Conservation (phyloP, 2,329 filamentous ascomycete genomes). For the Verticillium longisporum region DNA sequence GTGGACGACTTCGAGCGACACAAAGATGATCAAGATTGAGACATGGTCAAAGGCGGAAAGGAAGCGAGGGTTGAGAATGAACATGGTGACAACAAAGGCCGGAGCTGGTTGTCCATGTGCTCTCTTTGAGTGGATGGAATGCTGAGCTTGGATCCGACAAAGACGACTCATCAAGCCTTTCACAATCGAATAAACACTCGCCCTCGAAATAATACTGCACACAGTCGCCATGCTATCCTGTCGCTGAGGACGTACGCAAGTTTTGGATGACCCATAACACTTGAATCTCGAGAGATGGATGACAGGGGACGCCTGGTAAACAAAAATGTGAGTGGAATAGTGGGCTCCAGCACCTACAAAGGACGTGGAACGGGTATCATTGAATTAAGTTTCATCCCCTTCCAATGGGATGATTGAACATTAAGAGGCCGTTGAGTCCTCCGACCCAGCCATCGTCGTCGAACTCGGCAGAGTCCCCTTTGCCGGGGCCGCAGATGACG, state of each 20-base stretch:
- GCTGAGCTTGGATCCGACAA: background rate
- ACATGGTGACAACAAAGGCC: background rate
- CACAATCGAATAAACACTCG: background rate
- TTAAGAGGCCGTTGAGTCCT: conserved; percentile 83
- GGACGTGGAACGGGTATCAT: conserved; percentile 5
- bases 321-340: background rate
- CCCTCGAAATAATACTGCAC: background rate
- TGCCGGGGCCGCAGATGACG: conserved; percentile 61
- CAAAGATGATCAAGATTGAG: background rate
- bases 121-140: background rate
- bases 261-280: too few species aligned
- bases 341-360: conserved; percentile 7
- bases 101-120: background rate
- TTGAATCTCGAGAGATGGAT: background rate
- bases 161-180: background rate
- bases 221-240: too few species aligned
- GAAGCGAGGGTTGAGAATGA: background rate
- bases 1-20: background rate
- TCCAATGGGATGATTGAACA: conserved; percentile 97
- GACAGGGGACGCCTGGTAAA: background rate
- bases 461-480: conserved; percentile 36
- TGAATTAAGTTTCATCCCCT: conserved; percentile 6
- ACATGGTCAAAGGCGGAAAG: background rate
- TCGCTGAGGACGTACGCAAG: too few species aligned
- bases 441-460: conserved; percentile 95